phyloP scores from a whole-genome alignment of 352 stramenopile species.

The Pythium folliculosum region DNA sequence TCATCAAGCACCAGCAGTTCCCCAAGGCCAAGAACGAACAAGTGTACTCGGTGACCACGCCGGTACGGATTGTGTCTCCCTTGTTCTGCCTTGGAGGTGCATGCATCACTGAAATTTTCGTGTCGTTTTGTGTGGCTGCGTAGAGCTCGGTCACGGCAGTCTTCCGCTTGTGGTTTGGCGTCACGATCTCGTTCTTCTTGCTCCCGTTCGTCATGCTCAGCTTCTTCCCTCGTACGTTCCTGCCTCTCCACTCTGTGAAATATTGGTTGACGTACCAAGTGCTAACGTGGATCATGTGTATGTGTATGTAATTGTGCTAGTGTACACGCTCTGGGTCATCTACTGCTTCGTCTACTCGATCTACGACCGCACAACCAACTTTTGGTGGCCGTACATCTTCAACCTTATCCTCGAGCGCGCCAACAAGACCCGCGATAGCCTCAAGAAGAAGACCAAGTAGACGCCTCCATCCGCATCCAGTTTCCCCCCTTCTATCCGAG shows the following conservation, averaged over 20 bases:
- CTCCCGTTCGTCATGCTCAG: slow-evolving; percentile 77
- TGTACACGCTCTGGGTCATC: slow-evolving; percentile 79
- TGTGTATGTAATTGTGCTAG: slow-evolving; percentile 21
- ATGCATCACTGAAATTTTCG: too few species aligned
- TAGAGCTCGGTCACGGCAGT: slow-evolving; percentile 66
- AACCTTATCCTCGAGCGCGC: slow-evolving; percentile 70
- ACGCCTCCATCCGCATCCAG: background rate
- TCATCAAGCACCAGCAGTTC: slow-evolving; percentile 75
- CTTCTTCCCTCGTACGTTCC: slow-evolving; percentile 70
- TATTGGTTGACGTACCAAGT: background rate
- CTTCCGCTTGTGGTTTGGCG: slow-evolving; percentile 74
- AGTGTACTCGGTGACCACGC: slow-evolving; percentile 16
- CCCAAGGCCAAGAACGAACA: slow-evolving; percentile 19
- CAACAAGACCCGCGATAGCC: slow-evolving; percentile 54
- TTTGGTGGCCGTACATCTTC: slow-evolving; percentile 87
- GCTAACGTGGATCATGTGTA: background rate
- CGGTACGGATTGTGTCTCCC: slow-evolving; percentile 29
- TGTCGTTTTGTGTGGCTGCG: background rate
- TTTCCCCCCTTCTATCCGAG: background rate
- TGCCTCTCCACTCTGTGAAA: background rate
- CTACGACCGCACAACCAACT: slow-evolving; percentile 83
- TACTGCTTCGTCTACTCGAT: slow-evolving; percentile 86
- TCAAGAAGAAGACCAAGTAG: slow-evolving; percentile 40
- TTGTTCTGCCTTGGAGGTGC: slow-evolving; percentile 7
- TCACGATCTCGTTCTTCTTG: slow-evolving; percentile 62